These are phyloP conservation scores for Ascoidea asiatica DNA, from an alignment of 805 yeast genomes.

Conservation along the genomic window DNA sequence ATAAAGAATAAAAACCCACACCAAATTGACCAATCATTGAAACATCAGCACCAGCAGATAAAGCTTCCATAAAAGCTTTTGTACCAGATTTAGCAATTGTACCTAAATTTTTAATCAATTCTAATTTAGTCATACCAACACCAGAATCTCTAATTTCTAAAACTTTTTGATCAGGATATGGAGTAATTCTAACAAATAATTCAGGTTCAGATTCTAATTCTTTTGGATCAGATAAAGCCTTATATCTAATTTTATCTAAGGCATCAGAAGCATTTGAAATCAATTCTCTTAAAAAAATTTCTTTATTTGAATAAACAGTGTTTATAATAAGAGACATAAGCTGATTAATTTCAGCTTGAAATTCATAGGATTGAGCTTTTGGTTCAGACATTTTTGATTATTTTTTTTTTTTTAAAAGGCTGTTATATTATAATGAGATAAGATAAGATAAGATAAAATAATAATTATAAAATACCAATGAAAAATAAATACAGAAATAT, in stretches of 20 bases:
- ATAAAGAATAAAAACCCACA: slow-evolving; percentile 99
- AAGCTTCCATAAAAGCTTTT: slow-evolving; percentile 98
- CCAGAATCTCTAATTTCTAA: slow-evolving; percentile 98
- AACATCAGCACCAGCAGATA: slow-evolving; percentile 98
- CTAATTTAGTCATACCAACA: slow-evolving; percentile 99
- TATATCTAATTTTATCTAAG: slow-evolving; percentile 94
- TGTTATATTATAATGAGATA: neutral
- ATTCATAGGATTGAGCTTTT: slow-evolving; percentile 76
- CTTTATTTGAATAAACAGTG: slow-evolving; percentile 99
- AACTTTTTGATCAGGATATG: slow-evolving; percentile 86
- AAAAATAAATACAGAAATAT: too few relatives aligned
- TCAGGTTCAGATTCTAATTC: slow-evolving; percentile 92
- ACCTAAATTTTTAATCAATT: slow-evolving; percentile 97
- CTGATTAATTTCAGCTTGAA: slow-evolving; percentile 99
- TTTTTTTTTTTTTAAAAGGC: neutral
- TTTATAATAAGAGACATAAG: slow-evolving; percentile 98
- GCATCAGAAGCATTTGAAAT: slow-evolving; percentile 99
- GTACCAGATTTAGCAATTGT: slow-evolving; percentile 99
- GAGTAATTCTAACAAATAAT: slow-evolving; percentile 93
- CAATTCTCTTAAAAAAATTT: slow-evolving; percentile 96
- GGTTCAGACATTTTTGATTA: slow-evolving; percentile 25
- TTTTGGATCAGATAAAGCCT: slow-evolving; percentile 85
- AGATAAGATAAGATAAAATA: neutral
- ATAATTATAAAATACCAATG: too few relatives aligned
- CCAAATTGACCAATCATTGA: slow-evolving; percentile 99